Conservation (phyloP, 768 basidiomycete species). For the Agrocybe chaxingu region DNA sequence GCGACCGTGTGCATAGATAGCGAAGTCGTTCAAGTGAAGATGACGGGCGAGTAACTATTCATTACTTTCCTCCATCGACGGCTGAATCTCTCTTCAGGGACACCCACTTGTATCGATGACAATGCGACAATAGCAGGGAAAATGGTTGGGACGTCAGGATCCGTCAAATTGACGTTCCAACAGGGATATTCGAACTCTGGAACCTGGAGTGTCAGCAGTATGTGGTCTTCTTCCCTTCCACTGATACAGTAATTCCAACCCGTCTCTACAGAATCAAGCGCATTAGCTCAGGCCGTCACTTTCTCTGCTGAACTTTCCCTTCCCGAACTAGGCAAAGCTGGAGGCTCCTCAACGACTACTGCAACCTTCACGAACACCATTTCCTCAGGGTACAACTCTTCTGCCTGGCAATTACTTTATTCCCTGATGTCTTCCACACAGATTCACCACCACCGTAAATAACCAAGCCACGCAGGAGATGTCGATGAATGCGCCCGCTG, state of each 20-base stretch:
- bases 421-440: neutral
- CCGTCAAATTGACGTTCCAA: neutral
- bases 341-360: neutral
- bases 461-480: slow-evolving; percentile 1
- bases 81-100: neutral
- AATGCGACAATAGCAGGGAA: neutral
- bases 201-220: slow-evolving; percentile 3
- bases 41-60: neutral
- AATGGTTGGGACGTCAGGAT: slow-evolving; percentile 2
- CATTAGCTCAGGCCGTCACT: slow-evolving; percentile 1
- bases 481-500: neutral
- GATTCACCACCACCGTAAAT: slow-evolving; percentile 1
- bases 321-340: slow-evolving; percentile 1
- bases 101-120: neutral
- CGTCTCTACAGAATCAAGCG: neutral
- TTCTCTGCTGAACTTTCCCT: neutral
- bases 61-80: neutral
- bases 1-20: neutral
- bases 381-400: neutral
- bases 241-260: neutral
- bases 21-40: neutral
- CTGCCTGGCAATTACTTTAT: neutral
- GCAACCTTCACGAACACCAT: slow-evolving; percentile 3
- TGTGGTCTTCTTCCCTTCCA: neutral
- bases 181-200: slow-evolving; percentile 1